These are phyloP conservation scores for Fusarium algeriense DNA, from an alignment of 2,329 filamentous ascomycete genomes.

Conservation along the genomic window DNA sequence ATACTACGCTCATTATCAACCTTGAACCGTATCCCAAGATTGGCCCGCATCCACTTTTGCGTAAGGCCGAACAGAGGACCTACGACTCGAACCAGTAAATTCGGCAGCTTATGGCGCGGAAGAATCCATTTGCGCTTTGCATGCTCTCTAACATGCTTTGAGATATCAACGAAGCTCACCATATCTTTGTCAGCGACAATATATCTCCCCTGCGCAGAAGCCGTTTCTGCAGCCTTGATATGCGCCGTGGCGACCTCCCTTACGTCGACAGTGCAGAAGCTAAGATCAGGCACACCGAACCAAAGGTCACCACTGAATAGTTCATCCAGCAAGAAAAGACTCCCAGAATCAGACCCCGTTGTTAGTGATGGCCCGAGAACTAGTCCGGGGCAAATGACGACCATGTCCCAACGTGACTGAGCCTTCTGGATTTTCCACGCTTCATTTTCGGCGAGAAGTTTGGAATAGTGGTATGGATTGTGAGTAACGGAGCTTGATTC, in stretches of 20 bases:
- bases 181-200: background rate
- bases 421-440: background rate
- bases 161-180: background rate
- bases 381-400: background rate
- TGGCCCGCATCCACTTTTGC: constrained; percentile 3
- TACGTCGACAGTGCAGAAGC: background rate
- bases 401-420: background rate
- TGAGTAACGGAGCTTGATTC: constrained; percentile 1
- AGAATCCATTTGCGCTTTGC: background rate
- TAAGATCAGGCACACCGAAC: background rate
- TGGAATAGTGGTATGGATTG: constrained; percentile 10
- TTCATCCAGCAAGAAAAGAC: background rate
- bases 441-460: constrained; percentile 3
- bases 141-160: background rate
- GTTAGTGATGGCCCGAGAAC: background rate
- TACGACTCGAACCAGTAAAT: background rate
- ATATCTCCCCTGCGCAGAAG: background rate
- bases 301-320: constrained; percentile 1
- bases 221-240: background rate
- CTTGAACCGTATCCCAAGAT: background rate
- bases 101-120: background rate
- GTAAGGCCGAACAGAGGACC: background rate
- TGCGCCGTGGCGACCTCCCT: background rate
- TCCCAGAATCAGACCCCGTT: background rate
- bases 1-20: background rate